Evolutionary conservation across 768 basidiomycete species (phyloP).

Genomic region (Podaxis sp.): DNA sequence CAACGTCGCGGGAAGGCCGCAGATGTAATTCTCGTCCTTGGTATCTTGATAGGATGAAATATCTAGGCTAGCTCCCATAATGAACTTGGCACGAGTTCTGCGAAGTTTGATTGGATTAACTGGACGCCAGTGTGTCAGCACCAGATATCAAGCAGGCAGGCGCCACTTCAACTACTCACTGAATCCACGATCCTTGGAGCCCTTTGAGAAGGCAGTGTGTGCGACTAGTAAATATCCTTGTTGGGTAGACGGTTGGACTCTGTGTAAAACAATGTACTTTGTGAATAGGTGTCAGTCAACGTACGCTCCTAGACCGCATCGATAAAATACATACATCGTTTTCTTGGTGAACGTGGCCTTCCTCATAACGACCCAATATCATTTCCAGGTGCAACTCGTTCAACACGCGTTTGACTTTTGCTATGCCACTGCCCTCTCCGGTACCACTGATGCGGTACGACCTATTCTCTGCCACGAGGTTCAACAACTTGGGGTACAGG

Average conservation of each 20-base stretch:
- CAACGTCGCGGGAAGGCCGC: constrained; percentile 72
- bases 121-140: constrained; percentile 28
- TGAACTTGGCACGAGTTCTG: constrained; percentile 75
- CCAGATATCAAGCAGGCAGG: background rate
- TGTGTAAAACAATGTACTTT: constrained; percentile 91
- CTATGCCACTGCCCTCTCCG: constrained; percentile 55
- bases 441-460: constrained; percentile 70
- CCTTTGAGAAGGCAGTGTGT: constrained; percentile 89
- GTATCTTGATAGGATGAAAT: constrained; percentile 60
- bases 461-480: constrained; percentile 84
- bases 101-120: constrained; percentile 85
- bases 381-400: constrained; percentile 92
- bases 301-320: background rate
- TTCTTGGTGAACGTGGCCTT: constrained; percentile 97
- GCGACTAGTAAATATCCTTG: constrained; percentile 91
- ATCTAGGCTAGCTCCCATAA: constrained; percentile 76
- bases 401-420: constrained; percentile 64
- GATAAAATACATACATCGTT: constrained; percentile 70
- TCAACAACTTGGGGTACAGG: constrained; percentile 90
- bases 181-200: constrained; percentile 74
- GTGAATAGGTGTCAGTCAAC: background rate
- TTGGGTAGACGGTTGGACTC: constrained; percentile 87
- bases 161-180: constrained; percentile 46
- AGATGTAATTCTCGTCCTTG: constrained; percentile 52
- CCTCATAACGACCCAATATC: constrained; percentile 81